phyloP scores from a whole-genome alignment of 371 early-diverging fungal genomes.

The Paramicrosporidium saccamoebae region DNA sequence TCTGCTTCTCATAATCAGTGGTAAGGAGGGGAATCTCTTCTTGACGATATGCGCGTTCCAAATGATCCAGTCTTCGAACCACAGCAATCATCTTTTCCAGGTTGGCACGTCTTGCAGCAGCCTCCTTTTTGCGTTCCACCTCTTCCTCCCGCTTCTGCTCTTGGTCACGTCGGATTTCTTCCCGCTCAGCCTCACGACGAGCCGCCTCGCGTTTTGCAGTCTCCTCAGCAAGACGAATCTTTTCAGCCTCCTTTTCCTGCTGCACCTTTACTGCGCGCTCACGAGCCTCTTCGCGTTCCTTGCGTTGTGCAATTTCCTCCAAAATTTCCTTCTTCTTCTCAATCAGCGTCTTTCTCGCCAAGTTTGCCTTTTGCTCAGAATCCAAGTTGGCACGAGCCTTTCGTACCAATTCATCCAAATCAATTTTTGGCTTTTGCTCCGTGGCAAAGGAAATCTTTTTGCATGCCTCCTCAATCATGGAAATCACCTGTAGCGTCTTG shows the following conservation, averaged over 20 bases:
- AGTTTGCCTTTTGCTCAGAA: slow-evolving; percentile 41
- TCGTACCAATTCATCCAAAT: too few species aligned
- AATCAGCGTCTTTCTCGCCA: slow-evolving; percentile 42
- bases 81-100: slow-evolving; percentile 31
- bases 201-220: slow-evolving; percentile 43
- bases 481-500: too few species aligned
- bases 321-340: slow-evolving; percentile 69
- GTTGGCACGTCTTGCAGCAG: slow-evolving; percentile 24
- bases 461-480: too few species aligned
- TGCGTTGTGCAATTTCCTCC: slow-evolving; percentile 34
- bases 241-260: slow-evolving; percentile 56
- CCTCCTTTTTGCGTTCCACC: slow-evolving; percentile 47
- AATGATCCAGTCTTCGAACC: slow-evolving; percentile 49
- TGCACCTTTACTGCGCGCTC: slow-evolving; percentile 23
- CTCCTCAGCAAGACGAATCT: slow-evolving; percentile 48
- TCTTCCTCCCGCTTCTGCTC: slow-evolving; percentile 43
- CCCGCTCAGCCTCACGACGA: slow-evolving; percentile 28
- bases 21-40: slow-evolving; percentile 68
- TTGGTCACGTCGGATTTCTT: slow-evolving; percentile 56
- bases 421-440: too few species aligned
- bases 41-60: slow-evolving; percentile 82
- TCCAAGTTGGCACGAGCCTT: slow-evolving; percentile 24
- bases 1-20: slow-evolving; percentile 64
- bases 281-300: slow-evolving; percentile 40
- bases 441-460: too few species aligned